Conservation (phyloP, 805 yeast species). For the Candida verbasci region DNA sequence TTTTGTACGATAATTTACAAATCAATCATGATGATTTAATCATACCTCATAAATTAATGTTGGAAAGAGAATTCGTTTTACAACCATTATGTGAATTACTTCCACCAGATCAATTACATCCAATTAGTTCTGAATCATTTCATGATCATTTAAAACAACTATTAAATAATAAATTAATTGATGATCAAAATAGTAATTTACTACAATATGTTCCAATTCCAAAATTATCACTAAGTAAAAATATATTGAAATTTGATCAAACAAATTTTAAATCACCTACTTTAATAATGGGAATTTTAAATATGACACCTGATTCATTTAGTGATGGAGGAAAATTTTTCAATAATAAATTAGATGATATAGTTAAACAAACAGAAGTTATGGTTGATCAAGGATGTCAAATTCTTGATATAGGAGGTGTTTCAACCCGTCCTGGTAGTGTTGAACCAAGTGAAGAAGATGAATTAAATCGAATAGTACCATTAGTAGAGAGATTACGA, state of each 20-base stretch:
- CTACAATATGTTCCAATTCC: conserved; percentile 48
- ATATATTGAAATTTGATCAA: conserved; percentile 40
- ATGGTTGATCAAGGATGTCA: conserved; percentile 61
- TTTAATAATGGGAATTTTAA: conserved; percentile 79
- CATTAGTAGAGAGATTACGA: conserved; percentile 62
- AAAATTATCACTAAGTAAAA: conserved; percentile 8
- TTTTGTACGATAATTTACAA: conserved; percentile 61
- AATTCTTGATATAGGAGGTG: conserved; percentile 90
- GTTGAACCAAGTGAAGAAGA: conserved; percentile 55
- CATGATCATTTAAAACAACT: conserved; percentile 61
- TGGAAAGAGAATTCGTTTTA: conserved; percentile 86
- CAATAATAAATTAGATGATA: conserved; percentile 24
- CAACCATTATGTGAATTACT: conserved; percentile 83
- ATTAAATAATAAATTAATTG: conserved; percentile 26
- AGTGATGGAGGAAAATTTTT: conserved; percentile 74
- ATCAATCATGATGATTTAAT: conserved; percentile 55
- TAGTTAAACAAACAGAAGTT: conserved; percentile 42
- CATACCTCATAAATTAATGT: conserved; percentile 84
- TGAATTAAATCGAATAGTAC: conserved; percentile 68
- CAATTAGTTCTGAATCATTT: conserved; percentile 80
- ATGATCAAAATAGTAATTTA: conserved; percentile 44
- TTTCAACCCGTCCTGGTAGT: conserved; percentile 88
- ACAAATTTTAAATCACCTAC: conserved; percentile 47
- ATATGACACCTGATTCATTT: conserved; percentile 91
- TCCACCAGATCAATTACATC: conserved; percentile 65